phyloP scores from a whole-genome alignment of 768 basidiomycete genomes.

The Lactarius pseudohatsudake region DNA sequence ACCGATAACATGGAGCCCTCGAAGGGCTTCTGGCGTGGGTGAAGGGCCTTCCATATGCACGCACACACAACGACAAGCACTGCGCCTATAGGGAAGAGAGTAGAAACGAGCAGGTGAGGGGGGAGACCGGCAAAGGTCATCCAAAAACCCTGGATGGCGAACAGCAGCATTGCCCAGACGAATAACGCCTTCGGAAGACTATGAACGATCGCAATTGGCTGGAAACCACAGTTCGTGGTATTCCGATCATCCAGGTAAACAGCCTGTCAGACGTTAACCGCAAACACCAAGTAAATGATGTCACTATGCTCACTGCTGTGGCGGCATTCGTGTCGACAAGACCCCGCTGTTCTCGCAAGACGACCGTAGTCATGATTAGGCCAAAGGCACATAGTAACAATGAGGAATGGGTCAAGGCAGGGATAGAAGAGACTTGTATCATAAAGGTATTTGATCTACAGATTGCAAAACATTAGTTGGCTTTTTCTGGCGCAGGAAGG shows the following conservation, averaged over 20 bases:
- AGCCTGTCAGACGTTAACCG: conserved; percentile 2
- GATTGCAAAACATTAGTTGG: neutral
- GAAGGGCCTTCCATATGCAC: conserved; percentile 13
- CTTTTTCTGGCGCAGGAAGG: neutral
- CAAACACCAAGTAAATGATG: neutral
- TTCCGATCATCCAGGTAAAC: conserved; percentile 14
- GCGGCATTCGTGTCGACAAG: neutral
- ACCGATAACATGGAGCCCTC: neutral
- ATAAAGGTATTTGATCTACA: conserved; percentile 2
- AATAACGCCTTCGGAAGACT: conserved; percentile 13
- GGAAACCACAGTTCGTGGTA: conserved; percentile 16
- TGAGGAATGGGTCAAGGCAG: neutral
- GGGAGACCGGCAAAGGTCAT: conserved; percentile 6
- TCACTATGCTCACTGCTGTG: conserved; percentile 6
- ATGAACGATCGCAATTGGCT: conserved; percentile 21
- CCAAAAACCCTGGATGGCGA: conserved; percentile 22
- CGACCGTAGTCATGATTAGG: neutral
- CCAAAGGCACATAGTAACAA: neutral
- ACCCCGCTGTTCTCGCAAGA: neutral
- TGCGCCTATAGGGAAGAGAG: neutral
- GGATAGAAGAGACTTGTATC: neutral
- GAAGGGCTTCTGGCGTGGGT: conserved; percentile 8
- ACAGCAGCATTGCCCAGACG: conserved; percentile 13
- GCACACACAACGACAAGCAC: neutral
- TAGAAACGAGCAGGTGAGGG: neutral